Evolutionary conservation across 2,329 filamentous ascomycete species (phyloP).

Genomic region (Penicillium brevicompactum): DNA sequence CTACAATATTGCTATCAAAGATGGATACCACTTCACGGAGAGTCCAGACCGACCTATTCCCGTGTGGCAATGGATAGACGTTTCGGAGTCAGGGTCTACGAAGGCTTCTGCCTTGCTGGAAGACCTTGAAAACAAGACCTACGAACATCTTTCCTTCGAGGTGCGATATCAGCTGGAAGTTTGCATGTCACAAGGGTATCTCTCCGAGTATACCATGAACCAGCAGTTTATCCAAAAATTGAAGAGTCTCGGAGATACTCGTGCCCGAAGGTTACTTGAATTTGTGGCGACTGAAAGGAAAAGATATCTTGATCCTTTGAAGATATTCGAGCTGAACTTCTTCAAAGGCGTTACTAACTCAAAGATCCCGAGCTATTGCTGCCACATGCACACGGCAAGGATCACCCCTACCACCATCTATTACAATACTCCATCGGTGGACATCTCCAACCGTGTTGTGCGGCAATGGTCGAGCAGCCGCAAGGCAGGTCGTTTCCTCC

Average conservation of each 20-base stretch:
- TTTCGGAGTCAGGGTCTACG: constrained; percentile 24
- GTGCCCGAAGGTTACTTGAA: constrained; percentile 71
- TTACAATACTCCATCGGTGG: constrained; percentile 74
- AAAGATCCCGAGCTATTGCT: constrained; percentile 71
- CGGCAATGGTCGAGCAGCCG: constrained; percentile 67
- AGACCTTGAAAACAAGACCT: constrained; percentile 35
- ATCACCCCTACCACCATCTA: constrained; percentile 85
- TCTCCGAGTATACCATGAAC: constrained; percentile 76
- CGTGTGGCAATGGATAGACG: constrained; percentile 47
- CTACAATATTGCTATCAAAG: constrained; percentile 66
- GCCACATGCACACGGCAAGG: constrained; percentile 72
- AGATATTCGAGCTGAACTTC: constrained; percentile 63
- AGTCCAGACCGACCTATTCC: constrained; percentile 20
- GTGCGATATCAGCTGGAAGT: constrained; percentile 91
- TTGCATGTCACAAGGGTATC: constrained; percentile 76
- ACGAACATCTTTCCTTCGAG: constrained; percentile 62
- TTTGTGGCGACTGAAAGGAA: constrained; percentile 68
- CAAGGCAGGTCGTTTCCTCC: constrained; percentile 77
- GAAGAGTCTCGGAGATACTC: constrained; percentile 49
- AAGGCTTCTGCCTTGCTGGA: constrained; percentile 35
- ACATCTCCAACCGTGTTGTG: constrained; percentile 85
- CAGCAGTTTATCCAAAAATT: constrained; percentile 68
- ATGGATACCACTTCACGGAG: constrained; percentile 46
- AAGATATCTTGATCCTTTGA: constrained; percentile 69
- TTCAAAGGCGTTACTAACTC: constrained; percentile 51